These are phyloP conservation scores for Zea luxurians DNA, from an alignment of 176 grass and related monocot genomes.

Conservation along the genomic window DNA sequence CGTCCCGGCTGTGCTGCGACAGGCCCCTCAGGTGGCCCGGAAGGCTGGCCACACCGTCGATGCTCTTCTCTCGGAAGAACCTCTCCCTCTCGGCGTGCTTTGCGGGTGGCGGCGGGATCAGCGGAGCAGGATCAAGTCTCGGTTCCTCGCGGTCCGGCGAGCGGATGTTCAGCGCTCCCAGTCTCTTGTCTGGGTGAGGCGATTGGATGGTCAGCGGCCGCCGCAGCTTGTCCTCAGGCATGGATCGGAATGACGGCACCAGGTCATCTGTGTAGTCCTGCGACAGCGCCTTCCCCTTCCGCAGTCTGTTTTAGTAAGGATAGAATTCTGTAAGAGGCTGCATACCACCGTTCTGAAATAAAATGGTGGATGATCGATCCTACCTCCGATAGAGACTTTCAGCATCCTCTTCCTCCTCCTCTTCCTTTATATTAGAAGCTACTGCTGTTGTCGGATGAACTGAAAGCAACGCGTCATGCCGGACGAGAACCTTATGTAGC, in stretches of 20 bases:
- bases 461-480: constrained; percentile 79
- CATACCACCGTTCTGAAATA: not conserved
- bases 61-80: constrained; percentile 78
- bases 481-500: constrained; percentile 66
- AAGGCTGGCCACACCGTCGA: constrained; percentile 42
- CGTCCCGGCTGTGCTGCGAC: constrained; percentile 55
- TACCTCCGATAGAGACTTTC: constrained; percentile 90
- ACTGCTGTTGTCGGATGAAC: constrained; percentile 61
- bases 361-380: not conserved
- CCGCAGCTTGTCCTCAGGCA: constrained; percentile 72
- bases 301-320: constrained; percentile 48
- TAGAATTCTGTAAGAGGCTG: not conserved
- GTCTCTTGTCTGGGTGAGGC: constrained; percentile 42
- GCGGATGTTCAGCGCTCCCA: constrained; percentile 33
- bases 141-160: constrained; percentile 40
- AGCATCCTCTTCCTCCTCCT: constrained; percentile 83
- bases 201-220: constrained; percentile 70
- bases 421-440: constrained; percentile 49
- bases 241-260: constrained; percentile 45
- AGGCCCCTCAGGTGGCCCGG: constrained; percentile 61
- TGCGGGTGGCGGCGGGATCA: constrained; percentile 65
- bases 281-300: constrained; percentile 84
- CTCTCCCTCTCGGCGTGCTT: constrained; percentile 77
- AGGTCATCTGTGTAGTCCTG: constrained; percentile 54
- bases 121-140: constrained; percentile 30